phyloP scores from a whole-genome alignment of 371 early-diverging fungal species.

The Apophysomyces elegans region DNA sequence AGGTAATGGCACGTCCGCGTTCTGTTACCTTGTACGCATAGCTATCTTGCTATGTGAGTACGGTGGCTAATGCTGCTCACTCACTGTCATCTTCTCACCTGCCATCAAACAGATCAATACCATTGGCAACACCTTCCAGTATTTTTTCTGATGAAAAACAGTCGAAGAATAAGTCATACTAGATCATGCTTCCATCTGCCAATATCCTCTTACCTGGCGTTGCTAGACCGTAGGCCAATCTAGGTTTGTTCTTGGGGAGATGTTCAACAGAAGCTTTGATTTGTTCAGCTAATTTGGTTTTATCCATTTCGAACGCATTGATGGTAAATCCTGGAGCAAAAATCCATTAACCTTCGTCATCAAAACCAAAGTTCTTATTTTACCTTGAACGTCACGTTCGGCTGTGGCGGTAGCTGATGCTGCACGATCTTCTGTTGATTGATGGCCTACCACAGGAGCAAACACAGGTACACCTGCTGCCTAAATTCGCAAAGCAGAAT shows the following conservation, averaged over 20 bases:
- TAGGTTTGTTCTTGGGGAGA: conserved; percentile 50
- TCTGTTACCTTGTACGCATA: conserved; percentile 52
- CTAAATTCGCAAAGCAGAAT: neutral
- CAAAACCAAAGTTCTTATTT: neutral
- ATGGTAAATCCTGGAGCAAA: conserved; percentile 41
- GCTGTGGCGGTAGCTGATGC: conserved; percentile 61
- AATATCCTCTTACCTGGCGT: conserved; percentile 34
- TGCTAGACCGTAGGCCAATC: conserved; percentile 51
- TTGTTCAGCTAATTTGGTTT: conserved; percentile 19
- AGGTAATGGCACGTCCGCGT: conserved; percentile 45
- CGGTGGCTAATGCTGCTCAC: neutral
- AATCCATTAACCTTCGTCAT: neutral
- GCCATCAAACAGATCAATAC: conserved; percentile 79
- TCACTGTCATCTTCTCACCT: conserved; percentile 29
- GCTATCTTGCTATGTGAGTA: conserved; percentile 5
- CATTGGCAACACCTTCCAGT: conserved; percentile 61
- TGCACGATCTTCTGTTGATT: conserved; percentile 57
- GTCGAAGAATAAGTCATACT: neutral
- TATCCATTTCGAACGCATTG: conserved; percentile 38
- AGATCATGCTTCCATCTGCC: neutral
- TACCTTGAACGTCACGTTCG: conserved; percentile 58
- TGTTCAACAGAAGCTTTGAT: conserved; percentile 38
- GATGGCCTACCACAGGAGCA: conserved; percentile 61
- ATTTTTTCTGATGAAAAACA: conserved; percentile 52
- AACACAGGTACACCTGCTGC: conserved; percentile 34